Evolutionary conservation across 1,139 yeast genomes (phyloP).

Genomic region (Suhomyces coccinellae): DNA sequence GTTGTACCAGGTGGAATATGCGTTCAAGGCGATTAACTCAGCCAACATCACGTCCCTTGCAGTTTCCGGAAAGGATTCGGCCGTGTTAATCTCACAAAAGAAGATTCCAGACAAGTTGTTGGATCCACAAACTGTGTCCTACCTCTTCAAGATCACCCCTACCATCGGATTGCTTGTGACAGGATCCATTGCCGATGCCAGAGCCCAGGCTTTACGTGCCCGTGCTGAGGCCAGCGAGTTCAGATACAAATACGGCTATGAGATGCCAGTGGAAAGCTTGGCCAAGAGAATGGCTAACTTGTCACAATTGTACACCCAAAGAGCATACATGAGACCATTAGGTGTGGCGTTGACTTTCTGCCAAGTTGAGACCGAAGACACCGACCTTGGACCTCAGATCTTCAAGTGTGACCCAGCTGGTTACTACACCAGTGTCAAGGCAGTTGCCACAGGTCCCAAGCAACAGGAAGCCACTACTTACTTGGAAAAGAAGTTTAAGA

Average conservation of each 20-base stretch:
- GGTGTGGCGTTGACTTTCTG: slow-evolving; percentile 91
- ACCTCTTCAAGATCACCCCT: slow-evolving; percentile 78
- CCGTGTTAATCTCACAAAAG: slow-evolving; percentile 92
- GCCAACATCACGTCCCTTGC: slow-evolving; percentile 90
- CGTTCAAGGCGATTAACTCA: slow-evolving; percentile 94
- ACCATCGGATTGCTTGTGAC: slow-evolving; percentile 89
- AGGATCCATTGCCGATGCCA: slow-evolving; percentile 95
- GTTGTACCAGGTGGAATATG: slow-evolving; percentile 94
- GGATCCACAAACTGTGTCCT: slow-evolving; percentile 82
- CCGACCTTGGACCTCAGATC: slow-evolving; percentile 75
- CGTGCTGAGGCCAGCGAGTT: slow-evolving; percentile 94
- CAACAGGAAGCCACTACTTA: slow-evolving; percentile 94
- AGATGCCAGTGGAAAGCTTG: slow-evolving; percentile 92
- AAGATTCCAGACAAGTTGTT: slow-evolving; percentile 93
- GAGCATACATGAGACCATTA: slow-evolving; percentile 98
- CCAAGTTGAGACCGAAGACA: slow-evolving; percentile 68
- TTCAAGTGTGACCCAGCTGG: slow-evolving; percentile 98
- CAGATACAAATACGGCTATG: slow-evolving; percentile 91
- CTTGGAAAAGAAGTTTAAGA: slow-evolving; percentile 88
- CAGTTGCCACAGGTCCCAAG: slow-evolving; percentile 94
- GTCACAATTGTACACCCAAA: slow-evolving; percentile 92
- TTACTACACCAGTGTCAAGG: slow-evolving; percentile 86
- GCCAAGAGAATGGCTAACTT: slow-evolving; percentile 95
- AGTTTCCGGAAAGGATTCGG: slow-evolving; percentile 80
- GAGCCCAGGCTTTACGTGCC: slow-evolving; percentile 87